Evolutionary conservation across 2,329 filamentous ascomycete species (phyloP), one percentile per base, ranked within the genome.

Genomic region (Fusarium citri): DNA sequence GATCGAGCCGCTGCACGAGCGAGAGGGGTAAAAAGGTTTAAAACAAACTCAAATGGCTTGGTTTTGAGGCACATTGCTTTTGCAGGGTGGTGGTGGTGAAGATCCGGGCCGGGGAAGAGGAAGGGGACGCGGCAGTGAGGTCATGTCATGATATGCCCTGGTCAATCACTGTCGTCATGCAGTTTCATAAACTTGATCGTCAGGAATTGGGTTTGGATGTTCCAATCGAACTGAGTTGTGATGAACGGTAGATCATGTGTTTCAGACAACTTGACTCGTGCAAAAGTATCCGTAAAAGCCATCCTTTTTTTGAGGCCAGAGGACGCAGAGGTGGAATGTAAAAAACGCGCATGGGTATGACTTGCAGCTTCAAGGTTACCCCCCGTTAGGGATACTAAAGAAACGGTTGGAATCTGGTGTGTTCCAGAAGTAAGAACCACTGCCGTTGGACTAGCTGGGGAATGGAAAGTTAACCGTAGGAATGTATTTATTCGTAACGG

Each of bases 111-210:
- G n/a, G 50, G 53, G 55, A 56, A 48, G 50, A 12, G 28, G 28
- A 9, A 26, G 8, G 25, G 43, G 34, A 18, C 34, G 34, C 34
- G 18, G 34, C 34, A 23, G 74, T 74, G 72, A 74, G 72, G 72
- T 74, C 72, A 74, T 74, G 60, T 69, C 51, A 26, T 40, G 48
- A 42, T 55, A 57, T 63, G 28, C 72, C 72, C 71, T 73, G 66
- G 49, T 46, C 31, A 50, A 25, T 10, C 30, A n/a, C 23, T 70
- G 70, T 37, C 72, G 70, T 74, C 72, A 74, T 74, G 68, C 63
- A 72, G 68, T 63, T 56, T 69, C 57, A 50, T 12, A 15, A 30
- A 41, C 22, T 49, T 51, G 42, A 28, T 56, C 9, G 28, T 31
- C 18, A 63, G 26, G 64, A 53, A 49, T 66, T 42, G 40, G 30